A percentile compares a stretch with the other conserved stretches of the same genome.
These are phyloP conservation scores for Thelephora ganbajun DNA, from an alignment of 768 basidiomycete species.

Conservation along the genomic window DNA sequence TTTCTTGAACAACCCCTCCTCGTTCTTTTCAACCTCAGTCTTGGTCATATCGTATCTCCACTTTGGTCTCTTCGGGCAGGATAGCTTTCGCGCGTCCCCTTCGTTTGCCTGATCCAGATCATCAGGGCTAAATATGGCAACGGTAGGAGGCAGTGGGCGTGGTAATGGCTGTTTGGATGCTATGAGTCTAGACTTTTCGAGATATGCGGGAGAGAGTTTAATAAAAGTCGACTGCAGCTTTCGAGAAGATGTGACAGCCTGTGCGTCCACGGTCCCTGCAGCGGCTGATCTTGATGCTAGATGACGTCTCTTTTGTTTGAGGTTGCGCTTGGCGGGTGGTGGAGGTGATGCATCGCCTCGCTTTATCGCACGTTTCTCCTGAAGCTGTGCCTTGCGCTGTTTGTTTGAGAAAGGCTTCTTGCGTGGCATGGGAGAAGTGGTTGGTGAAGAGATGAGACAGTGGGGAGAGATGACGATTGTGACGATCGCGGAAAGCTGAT, in stretches of 20 bases:
- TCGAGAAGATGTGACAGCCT: constrained; percentile 27
- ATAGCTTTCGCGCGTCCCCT: constrained; percentile 12
- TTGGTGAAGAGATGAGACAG: no score
- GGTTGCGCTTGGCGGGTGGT: constrained; percentile 19
- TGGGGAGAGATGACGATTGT: neutral
- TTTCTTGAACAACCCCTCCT: constrained; percentile 69
- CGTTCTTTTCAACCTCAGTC: constrained; percentile 80
- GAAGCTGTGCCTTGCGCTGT: constrained; percentile 56
- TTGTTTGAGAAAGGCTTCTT: constrained; percentile 42
- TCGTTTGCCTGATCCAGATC: constrained; percentile 8
- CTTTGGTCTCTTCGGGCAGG: constrained; percentile 61
- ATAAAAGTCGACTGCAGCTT: constrained; percentile 61
- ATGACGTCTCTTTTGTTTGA: constrained; percentile 17
- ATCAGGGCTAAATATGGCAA: constrained; percentile 22
- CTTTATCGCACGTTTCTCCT: constrained; percentile 74
- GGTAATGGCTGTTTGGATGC: constrained; percentile 37
- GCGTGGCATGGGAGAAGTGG: constrained; percentile 22
- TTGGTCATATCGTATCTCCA: constrained; percentile 84
- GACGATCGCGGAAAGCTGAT: neutral
- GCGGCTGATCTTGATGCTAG: neutral
- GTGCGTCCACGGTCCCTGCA: constrained; percentile 2
- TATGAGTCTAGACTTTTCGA: constrained; percentile 43
- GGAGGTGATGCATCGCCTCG: constrained; percentile 44
- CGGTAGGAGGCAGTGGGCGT: constrained; percentile 38
- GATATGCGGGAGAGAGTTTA: constrained; percentile 40